Conservation (phyloP, 2,329 filamentous ascomycete species). For the Plectosphaerella cucumerina region DNA sequence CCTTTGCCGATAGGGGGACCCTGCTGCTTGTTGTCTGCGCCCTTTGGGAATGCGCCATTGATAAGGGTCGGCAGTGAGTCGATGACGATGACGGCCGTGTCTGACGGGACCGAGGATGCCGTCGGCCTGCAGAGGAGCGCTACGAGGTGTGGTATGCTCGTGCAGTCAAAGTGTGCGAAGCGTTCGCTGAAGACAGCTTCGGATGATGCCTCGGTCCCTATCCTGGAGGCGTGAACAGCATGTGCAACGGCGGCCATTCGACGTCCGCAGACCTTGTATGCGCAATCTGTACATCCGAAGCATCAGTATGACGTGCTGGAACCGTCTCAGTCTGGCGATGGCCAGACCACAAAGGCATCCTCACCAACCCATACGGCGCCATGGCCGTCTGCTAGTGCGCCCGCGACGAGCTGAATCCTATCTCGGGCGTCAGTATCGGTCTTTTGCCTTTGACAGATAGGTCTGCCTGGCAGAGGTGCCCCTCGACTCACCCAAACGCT, state of each 20-base stretch:
- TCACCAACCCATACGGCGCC: constrained; percentile 80
- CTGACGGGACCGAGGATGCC: constrained; percentile 53
- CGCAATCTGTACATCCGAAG: constrained; percentile 28
- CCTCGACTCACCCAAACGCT: constrained; percentile 62
- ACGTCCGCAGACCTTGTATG: constrained; percentile 31
- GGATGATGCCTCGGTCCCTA: constrained; percentile 5
- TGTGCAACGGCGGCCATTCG: constrained; percentile 27
- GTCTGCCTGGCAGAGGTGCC: constrained; percentile 1
- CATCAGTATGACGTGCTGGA: neutral
- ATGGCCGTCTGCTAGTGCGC: constrained; percentile 55
- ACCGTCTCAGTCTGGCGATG: no score
- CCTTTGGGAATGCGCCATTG: constrained; percentile 70
- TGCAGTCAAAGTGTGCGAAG: constrained; percentile 46
- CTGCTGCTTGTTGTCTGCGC: constrained; percentile 31
- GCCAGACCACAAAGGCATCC: constrained; percentile 15
- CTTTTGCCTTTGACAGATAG: no score
- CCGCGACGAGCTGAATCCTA: constrained; percentile 67
- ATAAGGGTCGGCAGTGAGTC: constrained; percentile 76
- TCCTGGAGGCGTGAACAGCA: constrained; percentile 5
- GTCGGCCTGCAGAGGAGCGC: constrained; percentile 70
- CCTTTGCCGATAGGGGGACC: constrained; percentile 34
- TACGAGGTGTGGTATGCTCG: constrained; percentile 67
- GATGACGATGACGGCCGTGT: constrained; percentile 67
- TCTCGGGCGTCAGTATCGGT: constrained; percentile 8
- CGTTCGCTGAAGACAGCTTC: constrained; percentile 8